Percentiles rank a stretch among this genome's conserved stretches.
These are phyloP conservation scores for Boehmeria nivea DNA, from an alignment of 306 rosid genomes.

Conservation along the genomic window DNA sequence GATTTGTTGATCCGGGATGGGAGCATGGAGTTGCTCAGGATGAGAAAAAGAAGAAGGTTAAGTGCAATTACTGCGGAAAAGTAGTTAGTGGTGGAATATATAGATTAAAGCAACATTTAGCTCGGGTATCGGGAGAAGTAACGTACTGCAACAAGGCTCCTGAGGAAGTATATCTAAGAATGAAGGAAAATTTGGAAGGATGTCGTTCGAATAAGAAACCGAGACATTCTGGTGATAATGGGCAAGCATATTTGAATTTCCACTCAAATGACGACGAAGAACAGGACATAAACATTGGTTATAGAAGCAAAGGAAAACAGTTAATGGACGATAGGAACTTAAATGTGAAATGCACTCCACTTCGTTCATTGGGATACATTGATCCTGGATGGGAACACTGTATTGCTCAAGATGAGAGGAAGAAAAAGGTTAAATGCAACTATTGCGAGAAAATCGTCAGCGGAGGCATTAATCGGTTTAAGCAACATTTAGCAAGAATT, in stretches of 20 bases:
- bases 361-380: constrained; percentile 79
- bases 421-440: constrained; percentile 92
- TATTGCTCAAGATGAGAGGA: constrained; percentile 93
- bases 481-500: constrained; percentile 95
- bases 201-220: constrained; percentile 75
- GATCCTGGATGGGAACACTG: constrained; percentile 99
- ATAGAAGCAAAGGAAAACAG: constrained; percentile 80
- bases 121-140: constrained; percentile 95
- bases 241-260: constrained; percentile 62
- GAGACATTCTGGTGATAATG: constrained; percentile 51
- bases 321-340: constrained; percentile 54
- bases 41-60: constrained; percentile 93
- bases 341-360: constrained; percentile 55
- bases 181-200: constrained; percentile 88
- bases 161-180: constrained; percentile 75
- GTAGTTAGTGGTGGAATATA: constrained; percentile 95
- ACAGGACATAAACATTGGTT: constrained; percentile 51
- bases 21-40: constrained; percentile 94
- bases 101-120: constrained; percentile 95
- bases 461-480: constrained; percentile 93
- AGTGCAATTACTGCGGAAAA: constrained; percentile 96
- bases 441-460: constrained; percentile 91
- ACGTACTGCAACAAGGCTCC: constrained; percentile 96
- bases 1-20: constrained; percentile 96
- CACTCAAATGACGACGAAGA: constrained; percentile 73